Evolutionary conservation across 2,329 filamentous ascomycete species (phyloP), one percentile per base, ranked within the genome.

Genomic region (Pochonia chlamydosporia): DNA sequence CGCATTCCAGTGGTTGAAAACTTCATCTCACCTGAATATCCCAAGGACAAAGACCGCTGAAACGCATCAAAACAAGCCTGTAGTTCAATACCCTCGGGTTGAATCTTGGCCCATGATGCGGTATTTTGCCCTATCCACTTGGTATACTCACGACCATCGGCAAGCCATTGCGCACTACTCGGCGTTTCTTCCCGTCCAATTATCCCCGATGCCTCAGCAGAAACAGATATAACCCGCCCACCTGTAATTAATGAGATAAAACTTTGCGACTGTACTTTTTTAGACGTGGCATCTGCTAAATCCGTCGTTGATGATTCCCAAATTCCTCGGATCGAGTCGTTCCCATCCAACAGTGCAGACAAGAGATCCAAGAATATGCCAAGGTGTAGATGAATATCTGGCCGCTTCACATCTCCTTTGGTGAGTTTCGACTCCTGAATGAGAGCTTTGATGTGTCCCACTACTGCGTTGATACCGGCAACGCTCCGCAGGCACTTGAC

Each of bases 381-480:
- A 1, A 79, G 52, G 48, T 76, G 73, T 21, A 78, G 64, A 4
- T 60, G 51, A 3, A 71, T 44, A 47, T 75, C 70, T 0, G 69
- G 65, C 6, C 70, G 61, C 49, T 69, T 72, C 1, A 63, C 41
- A 21, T 63, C 64, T 46, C 67, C 60, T 1, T 59, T 51, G 8
- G 66, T 64, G 0, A 63, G 54, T 44, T 71, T 77, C 11, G 67
- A 67, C 51, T 78, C 73, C 41, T 74, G 71, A 7, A 84, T 74
- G 16, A 88, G 68, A 18, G 76, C 72, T 49, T 79, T 82, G 25
- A 95, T 68, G 45, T 85, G 81, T n/a, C 82, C 75, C 9, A 90
- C 63, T 24, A 91, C 61, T n/a, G 87, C 85, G 51, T 89, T 92
- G 26, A 96, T 64, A 0, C 90, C 91, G 3, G 84, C 76, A 14